These are phyloP conservation scores for Monilinia laxa DNA, from an alignment of 2,329 filamentous ascomycete species.

Conservation along the genomic window DNA sequence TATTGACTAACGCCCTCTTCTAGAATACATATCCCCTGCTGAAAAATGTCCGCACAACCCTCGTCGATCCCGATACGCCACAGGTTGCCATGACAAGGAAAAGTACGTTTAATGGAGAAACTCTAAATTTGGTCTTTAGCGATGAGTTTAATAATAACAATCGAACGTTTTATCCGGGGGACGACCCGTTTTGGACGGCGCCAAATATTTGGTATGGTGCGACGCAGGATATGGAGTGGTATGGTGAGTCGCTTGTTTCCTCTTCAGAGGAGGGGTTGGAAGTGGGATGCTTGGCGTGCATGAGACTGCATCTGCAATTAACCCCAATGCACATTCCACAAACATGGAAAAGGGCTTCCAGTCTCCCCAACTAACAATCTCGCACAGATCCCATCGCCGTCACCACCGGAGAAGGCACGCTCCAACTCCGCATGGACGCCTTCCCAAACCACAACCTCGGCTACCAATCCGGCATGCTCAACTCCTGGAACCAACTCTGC, in stretches of 20 bases:
- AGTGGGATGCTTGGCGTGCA: background rate
- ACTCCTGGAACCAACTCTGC: conserved; percentile 54
- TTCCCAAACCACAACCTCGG: conserved; percentile 48
- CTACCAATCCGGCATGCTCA: conserved; percentile 52
- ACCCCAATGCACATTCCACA: background rate
- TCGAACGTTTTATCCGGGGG: conserved; percentile 56
- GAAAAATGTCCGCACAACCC: conserved; percentile 47
- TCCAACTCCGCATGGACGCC: conserved; percentile 48
- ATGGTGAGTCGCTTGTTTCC: conserved; percentile 26
- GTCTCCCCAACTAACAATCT: background rate
- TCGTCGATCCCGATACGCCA: conserved; percentile 55
- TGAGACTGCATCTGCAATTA: background rate
- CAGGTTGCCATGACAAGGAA: conserved; percentile 46
- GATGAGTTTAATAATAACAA: conserved; percentile 56
- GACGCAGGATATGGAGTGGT: conserved; percentile 47
- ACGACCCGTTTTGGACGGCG: conserved; percentile 55
- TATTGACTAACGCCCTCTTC: background rate
- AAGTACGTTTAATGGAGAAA: conserved; percentile 47
- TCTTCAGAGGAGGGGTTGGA: too few relatives aligned
- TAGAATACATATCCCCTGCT: conserved; percentile 47
- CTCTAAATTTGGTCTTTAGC: conserved; percentile 52
- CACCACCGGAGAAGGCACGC: conserved; percentile 48
- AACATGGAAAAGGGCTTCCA: background rate
- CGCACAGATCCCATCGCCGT: conserved; percentile 45
- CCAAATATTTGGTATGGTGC: conserved; percentile 56